Evolutionary conservation across 768 basidiomycete species (phyloP).

Genomic region (Collybia sordida): DNA sequence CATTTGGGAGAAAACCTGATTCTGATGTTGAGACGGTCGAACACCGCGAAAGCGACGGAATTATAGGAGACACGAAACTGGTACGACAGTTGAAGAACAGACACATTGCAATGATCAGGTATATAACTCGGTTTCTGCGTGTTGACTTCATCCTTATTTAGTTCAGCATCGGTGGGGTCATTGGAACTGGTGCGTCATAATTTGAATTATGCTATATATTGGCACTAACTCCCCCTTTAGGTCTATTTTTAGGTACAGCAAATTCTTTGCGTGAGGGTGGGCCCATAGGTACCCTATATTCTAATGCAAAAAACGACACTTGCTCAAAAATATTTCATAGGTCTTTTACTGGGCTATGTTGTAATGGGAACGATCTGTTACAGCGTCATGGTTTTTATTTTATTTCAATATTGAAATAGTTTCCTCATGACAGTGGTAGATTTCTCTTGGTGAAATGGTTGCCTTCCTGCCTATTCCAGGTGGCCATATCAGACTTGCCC

Average conservation of each 20-base stretch:
- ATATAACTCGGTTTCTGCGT: neutral
- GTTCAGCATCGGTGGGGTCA: conserved; percentile 60
- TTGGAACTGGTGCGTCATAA: conserved; percentile 50
- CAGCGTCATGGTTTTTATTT: conserved; percentile 59
- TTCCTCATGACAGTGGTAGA: conserved; percentile 28
- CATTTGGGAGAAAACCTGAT: conserved; percentile 3
- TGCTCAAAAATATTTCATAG: conserved; percentile 20
- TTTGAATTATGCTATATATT: neutral
- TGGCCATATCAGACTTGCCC: conserved; percentile 78
- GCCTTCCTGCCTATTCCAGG: conserved; percentile 78
- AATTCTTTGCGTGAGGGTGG: conserved; percentile 51
- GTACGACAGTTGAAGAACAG: conserved; percentile 71
- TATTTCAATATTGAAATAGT: neutral
- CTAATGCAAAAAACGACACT: neutral
- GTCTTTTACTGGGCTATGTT: conserved; percentile 71
- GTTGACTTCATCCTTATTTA: neutral
- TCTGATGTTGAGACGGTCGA: conserved; percentile 21
- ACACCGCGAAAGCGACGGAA: conserved; percentile 10
- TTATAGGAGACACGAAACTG: conserved; percentile 29
- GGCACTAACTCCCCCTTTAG: conserved; percentile 1
- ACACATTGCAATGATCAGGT: conserved; percentile 84
- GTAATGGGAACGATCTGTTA: conserved; percentile 68
- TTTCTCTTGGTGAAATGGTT: conserved; percentile 75
- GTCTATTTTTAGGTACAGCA: conserved; percentile 63
- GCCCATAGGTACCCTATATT: conserved; percentile 52